Conservation (phyloP, 2,329 filamentous ascomycete species). For the Fonsecaea pugnacius region DNA sequence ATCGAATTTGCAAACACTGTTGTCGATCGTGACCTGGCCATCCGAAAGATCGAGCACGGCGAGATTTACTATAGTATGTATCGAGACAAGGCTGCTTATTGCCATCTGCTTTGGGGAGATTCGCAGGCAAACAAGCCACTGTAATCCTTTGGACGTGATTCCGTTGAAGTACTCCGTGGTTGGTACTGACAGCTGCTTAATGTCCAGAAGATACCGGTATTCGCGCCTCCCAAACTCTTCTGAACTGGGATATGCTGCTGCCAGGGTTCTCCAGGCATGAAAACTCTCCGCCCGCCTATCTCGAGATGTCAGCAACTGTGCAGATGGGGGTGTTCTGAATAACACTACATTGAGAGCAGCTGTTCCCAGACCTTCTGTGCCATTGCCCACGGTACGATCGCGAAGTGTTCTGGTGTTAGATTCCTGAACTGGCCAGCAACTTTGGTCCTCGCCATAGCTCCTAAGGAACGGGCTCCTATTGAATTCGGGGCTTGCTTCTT, state of each 20-base stretch:
- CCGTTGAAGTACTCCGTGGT: constrained; percentile 45
- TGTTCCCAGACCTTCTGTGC: constrained; percentile 48
- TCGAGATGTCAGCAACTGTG: constrained; percentile 9
- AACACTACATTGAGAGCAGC: constrained; percentile 43
- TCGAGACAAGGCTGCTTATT: constrained; percentile 45
- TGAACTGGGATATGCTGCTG: constrained; percentile 42
- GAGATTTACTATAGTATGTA: constrained; percentile 47
- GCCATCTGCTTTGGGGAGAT: constrained; percentile 42
- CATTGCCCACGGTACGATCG: constrained; percentile 46
- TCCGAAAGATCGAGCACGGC: constrained; percentile 45
- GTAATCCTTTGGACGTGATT: constrained; percentile 40
- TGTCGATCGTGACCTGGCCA: constrained; percentile 24
- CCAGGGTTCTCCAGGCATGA: constrained; percentile 51
- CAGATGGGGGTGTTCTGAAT: neutral
- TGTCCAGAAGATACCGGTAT: constrained; percentile 42
- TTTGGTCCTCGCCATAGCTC: constrained; percentile 30
- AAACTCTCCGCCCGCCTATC: constrained; percentile 41
- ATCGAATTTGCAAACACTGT: constrained; percentile 39
- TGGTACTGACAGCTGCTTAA: constrained; percentile 40
- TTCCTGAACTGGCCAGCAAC: constrained; percentile 43
- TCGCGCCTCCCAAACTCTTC: constrained; percentile 41
- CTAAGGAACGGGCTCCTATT: constrained; percentile 32
- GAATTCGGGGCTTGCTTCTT: constrained; percentile 16
- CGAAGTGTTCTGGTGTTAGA: constrained; percentile 44
- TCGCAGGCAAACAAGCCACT: constrained; percentile 46